phyloP scores from a whole-genome alignment of 2,329 filamentous ascomycete genomes.

The Westerdykella ornata region DNA sequence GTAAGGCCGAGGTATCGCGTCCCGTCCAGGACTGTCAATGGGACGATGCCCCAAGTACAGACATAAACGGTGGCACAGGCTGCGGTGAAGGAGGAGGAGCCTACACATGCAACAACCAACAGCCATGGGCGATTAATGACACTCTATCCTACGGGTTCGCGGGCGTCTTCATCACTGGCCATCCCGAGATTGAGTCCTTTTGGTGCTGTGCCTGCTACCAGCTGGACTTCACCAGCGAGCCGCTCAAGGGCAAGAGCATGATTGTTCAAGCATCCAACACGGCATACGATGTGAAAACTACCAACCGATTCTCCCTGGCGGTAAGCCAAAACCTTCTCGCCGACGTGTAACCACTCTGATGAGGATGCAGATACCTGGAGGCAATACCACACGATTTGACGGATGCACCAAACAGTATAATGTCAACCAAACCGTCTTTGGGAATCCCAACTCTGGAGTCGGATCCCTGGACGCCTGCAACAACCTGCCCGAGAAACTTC shows the following conservation, averaged over 20 bases:
- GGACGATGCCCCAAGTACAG: constrained; percentile 49
- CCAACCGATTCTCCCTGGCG: constrained; percentile 33
- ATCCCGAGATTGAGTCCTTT: constrained; percentile 44
- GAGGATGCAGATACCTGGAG: constrained; percentile 27
- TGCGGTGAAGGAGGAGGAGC: constrained; percentile 52
- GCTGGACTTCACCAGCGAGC: constrained; percentile 53
- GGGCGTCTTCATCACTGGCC: constrained; percentile 50
- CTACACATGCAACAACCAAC: constrained; percentile 54
- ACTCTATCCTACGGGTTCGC: constrained; percentile 58
- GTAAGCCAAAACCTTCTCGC: constrained; percentile 14
- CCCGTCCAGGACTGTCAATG: constrained; percentile 52
- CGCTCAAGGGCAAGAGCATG: constrained; percentile 55
- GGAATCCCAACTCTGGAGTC: constrained; percentile 23
- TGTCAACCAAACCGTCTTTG: constrained; percentile 30
- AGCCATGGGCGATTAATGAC: constrained; percentile 56
- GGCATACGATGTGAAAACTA: constrained; percentile 35
- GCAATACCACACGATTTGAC: constrained; percentile 31
- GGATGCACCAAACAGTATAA: constrained; percentile 30
- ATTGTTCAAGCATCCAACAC: constrained; percentile 60
- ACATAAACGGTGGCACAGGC: constrained; percentile 45
- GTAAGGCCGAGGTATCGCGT: constrained; percentile 48
- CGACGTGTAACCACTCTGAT: constrained; percentile 7
- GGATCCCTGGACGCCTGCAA: constrained; percentile 26
- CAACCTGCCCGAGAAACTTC: constrained; percentile 26
- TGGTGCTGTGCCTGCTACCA: constrained; percentile 64